Percentiles rank a stretch among this genome's conserved stretches.
Conservation (phyloP, 805 yeast species). For the Nakazawaea siamensis region DNA sequence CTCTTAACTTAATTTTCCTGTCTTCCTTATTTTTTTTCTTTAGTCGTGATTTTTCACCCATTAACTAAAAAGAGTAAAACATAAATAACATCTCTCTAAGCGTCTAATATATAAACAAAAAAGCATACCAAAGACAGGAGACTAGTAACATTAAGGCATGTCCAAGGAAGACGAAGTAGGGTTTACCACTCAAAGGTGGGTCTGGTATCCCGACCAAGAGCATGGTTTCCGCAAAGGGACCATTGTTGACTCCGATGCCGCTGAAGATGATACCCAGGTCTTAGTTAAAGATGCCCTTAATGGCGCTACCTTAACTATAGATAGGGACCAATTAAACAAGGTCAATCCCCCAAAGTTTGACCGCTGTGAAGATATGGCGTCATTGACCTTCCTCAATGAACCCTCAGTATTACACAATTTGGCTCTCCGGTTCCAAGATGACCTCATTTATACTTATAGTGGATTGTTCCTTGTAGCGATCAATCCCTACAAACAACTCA, state of each 20-base stretch:
- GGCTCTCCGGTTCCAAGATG: constrained; percentile 66
- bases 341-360: constrained; percentile 90
- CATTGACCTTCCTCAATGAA: constrained; percentile 86
- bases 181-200: constrained; percentile 38
- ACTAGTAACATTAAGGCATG: too few relatives aligned
- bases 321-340: constrained; percentile 40
- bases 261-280: constrained; percentile 26
- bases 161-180: constrained; percentile 10
- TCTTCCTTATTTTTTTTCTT: too few relatives aligned
- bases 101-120: too few relatives aligned
- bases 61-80: too few relatives aligned
- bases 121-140: too few relatives aligned
- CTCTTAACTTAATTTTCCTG: too few relatives aligned
- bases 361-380: constrained; percentile 91
- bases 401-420: constrained; percentile 90
- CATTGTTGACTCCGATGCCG: constrained; percentile 35
- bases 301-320: constrained; percentile 28
- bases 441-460: constrained; percentile 84
- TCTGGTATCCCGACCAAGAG: constrained; percentile 67
- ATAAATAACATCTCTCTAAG: too few relatives aligned
- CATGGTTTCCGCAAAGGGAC: constrained; percentile 54
- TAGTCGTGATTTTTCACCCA: too few relatives aligned
- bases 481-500: constrained; percentile 76
- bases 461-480: constrained; percentile 94
- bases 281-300: constrained; percentile 33